phyloP scores from a whole-genome alignment of 176 grass and related monocot genomes.

The Musa beccarii region DNA sequence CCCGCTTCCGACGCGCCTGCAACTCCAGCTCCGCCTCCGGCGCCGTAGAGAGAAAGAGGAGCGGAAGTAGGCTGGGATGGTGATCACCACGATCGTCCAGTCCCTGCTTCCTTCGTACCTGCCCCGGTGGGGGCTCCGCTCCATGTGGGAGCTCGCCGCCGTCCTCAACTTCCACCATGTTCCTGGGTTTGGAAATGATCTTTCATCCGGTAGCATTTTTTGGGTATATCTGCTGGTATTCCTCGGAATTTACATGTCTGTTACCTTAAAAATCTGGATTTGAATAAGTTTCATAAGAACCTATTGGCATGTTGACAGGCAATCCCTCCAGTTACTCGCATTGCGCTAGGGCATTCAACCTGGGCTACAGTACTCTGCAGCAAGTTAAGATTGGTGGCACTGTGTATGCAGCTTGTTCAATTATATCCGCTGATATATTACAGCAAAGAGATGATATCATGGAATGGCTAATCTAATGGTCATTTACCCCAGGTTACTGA shows the following conservation, averaged over 20 bases:
- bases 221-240: no score
- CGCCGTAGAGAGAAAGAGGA: constrained; percentile 12
- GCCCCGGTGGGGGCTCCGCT: constrained; percentile 2
- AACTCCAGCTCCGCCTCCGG: not conserved
- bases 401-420: constrained; percentile 42
- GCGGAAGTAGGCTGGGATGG: not conserved
- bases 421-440: constrained; percentile 16
- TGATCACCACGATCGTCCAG: constrained; percentile 8
- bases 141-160: constrained; percentile 23
- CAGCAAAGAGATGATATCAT: not conserved
- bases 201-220: no score
- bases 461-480: constrained; percentile 21
- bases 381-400: constrained; percentile 92
- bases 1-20: constrained; percentile 5
- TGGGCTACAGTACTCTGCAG: constrained; percentile 84
- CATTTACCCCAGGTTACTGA: constrained; percentile 58
- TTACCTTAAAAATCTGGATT: not conserved
- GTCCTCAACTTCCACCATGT: constrained; percentile 19
- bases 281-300: not conserved
- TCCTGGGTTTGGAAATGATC: no score
- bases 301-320: constrained; percentile 26
- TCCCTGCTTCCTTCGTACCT: not conserved
- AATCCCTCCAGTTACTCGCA: constrained; percentile 69
- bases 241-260: not conserved
- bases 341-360: constrained; percentile 58